Percentiles rank a stretch among this genome's conserved stretches.
These are phyloP conservation scores for Fusarium vanettenii DNA, from an alignment of 2,329 filamentous ascomycete species.

Conservation along the genomic window DNA sequence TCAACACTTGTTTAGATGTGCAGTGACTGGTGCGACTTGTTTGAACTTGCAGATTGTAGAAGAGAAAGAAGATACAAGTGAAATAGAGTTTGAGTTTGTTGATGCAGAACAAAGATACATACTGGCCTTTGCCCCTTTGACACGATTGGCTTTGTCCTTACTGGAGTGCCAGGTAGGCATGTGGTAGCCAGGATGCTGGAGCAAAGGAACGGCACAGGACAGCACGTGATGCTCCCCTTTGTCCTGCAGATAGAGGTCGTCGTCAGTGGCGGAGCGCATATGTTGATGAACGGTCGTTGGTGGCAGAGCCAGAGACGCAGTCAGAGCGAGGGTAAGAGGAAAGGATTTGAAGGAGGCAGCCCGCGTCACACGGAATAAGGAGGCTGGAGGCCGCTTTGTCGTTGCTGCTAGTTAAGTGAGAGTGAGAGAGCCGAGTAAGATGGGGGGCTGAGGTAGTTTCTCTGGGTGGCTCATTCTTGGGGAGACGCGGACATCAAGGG, in stretches of 20 bases:
- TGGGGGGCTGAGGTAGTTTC: conserved; percentile 24
- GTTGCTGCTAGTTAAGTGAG: conserved; percentile 8
- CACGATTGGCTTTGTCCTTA: neutral
- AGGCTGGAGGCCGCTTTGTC: conserved; percentile 17
- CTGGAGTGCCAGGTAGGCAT: neutral
- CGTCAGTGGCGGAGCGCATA: neutral
- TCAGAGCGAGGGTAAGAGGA: neutral
- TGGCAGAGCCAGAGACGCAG: neutral
- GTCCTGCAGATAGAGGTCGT: neutral
- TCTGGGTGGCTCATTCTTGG: conserved; percentile 5
- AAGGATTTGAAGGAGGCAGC: conserved; percentile 23
- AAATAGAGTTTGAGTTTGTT: neutral
- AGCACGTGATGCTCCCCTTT: neutral
- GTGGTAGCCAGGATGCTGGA: neutral
- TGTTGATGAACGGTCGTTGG: neutral
- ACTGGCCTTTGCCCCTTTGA: neutral
- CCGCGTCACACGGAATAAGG: conserved; percentile 13
- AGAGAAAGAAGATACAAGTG: neutral
- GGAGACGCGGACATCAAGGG: neutral
- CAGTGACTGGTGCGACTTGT: neutral
- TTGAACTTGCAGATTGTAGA: neutral
- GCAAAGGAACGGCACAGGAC: neutral
- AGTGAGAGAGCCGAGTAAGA: neutral
- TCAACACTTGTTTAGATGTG: conserved; percentile 17
- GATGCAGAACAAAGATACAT: neutral